Evolutionary conservation across 768 basidiomycete species (phyloP), one percentile per base, ranked within the genome.

Genomic region (Leccinum boreale): DNA sequence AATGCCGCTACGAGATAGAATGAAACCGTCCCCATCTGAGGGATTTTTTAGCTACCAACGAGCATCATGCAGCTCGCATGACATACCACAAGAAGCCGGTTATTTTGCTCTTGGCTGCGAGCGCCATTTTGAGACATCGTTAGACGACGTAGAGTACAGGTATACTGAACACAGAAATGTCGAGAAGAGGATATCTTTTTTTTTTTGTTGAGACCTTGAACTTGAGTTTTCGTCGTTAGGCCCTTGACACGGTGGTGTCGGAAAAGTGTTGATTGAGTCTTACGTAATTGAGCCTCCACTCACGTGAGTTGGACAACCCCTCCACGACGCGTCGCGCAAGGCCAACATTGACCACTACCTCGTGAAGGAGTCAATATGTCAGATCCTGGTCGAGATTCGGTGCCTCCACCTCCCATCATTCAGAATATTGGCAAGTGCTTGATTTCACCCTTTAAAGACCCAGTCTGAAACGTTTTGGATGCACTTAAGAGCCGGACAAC

Each of bases 1-100:
- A 94, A 74, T 23, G 92, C 92, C 55, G 92, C 92, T n/a, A 93
- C 82, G 56, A 95, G 83, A 70, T 95, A 95, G 74, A 95, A 95
- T 12, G 80, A 69, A 8, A 94, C 90, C 8, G 91, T 90, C 47
- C 82, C 87, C 36, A 74, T 81, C 91, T 92, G 65, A 53, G 42
- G 39, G 24, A 9, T 28, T 24, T 50, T 58, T 65, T 19, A 63
- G 59, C 36, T 29, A 5, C 35, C 28, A n/a, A 60, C 31, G 28
- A 23, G 17, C 6, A 52, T 36, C 55, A 57, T 39, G 29, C 19
- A 36, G 12, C 46, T 31, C 5, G 48, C 33, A 57, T 33, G 47
- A 65, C 74, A 57, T 65, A 73, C 72, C 42, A 74, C 72, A 10
- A 70, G 68, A 50, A 75, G 61, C 45, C 55, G 70, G 28, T 58